Evolutionary conservation across 805 yeast genomes (phyloP).

Genomic region (Candida ovalis): DNA sequence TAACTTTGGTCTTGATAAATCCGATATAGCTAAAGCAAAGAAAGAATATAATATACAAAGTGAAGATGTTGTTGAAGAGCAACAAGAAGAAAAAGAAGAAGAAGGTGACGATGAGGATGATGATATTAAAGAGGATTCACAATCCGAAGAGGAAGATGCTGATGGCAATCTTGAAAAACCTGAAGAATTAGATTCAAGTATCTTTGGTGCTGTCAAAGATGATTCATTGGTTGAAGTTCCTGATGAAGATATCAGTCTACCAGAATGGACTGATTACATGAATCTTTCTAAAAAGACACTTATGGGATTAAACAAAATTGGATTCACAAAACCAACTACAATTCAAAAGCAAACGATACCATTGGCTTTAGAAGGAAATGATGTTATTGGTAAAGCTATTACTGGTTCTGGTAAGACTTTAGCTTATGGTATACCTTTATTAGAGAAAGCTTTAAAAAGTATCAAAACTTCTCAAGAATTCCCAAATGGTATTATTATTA

Average conservation of each 20-base stretch:
- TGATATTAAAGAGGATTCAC: neutral
- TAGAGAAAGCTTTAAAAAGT: conserved; percentile 53
- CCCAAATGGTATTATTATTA: conserved; percentile 77
- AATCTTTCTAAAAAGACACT: conserved; percentile 52
- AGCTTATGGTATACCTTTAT: conserved; percentile 90
- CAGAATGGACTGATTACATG: conserved; percentile 51
- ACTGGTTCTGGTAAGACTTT: conserved; percentile 98
- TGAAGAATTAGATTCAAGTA: conserved; percentile 13
- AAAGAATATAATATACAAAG: conserved; percentile 5
- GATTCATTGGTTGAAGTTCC: conserved; percentile 13
- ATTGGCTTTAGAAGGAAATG: conserved; percentile 63
- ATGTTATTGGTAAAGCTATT: conserved; percentile 92
- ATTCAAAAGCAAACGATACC: conserved; percentile 81
- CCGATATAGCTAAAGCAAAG: conserved; percentile 19
- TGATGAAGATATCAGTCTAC: conserved; percentile 42
- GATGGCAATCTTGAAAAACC: neutral
- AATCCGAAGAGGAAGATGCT: conserved; percentile 1
- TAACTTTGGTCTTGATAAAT: conserved; percentile 20
- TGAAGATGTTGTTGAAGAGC: conserved; percentile 10
- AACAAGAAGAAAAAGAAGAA: conserved; percentile 2
- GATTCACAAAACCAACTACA: conserved; percentile 72
- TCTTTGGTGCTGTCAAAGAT: conserved; percentile 13
- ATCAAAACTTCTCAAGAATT: conserved; percentile 17
- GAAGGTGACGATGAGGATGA: neutral
- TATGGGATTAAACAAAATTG: conserved; percentile 55